Percentiles rank a stretch among this genome's conserved stretches.
phyloP scores from a whole-genome alignment of 2,329 filamentous ascomycete genomes.

The Fusarium anthophilum region DNA sequence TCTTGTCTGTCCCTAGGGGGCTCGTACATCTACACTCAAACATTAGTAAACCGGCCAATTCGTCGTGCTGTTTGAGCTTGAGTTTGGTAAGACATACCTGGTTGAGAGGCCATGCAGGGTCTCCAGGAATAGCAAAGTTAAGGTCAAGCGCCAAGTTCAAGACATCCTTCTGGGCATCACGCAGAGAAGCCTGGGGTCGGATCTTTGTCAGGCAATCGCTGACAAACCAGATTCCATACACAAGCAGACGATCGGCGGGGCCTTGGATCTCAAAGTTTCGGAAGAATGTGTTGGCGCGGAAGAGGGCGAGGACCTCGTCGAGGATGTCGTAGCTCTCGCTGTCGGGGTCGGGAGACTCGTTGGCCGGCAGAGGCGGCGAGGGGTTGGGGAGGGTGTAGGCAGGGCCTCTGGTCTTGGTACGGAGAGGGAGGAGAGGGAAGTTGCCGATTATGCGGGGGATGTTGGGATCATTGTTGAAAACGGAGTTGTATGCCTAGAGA shows the following conservation, averaged over 20 bases:
- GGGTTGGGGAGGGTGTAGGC: constrained; percentile 81
- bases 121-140: constrained; percentile 94
- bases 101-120: constrained; percentile 92
- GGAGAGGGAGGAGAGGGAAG: constrained; percentile 92
- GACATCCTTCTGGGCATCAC: constrained; percentile 75
- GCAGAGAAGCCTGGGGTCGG: constrained; percentile 73
- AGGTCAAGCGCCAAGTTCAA: constrained; percentile 90
- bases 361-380: constrained; percentile 64
- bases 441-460: constrained; percentile 76
- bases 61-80: neutral
- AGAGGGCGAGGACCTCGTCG: constrained; percentile 91
- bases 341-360: constrained; percentile 79
- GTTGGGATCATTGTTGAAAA: constrained; percentile 87
- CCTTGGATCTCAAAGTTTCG: constrained; percentile 99
- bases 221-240: constrained; percentile 96
- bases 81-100: constrained; percentile 62
- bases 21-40: constrained; percentile 76
- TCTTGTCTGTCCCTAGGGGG: constrained; percentile 86
- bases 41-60: constrained; percentile 3
- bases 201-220: constrained; percentile 92
- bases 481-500: constrained; percentile 91
- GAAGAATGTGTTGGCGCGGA: constrained; percentile 98
- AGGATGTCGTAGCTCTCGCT: constrained; percentile 95
- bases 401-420: constrained; percentile 94
- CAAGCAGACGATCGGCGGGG: constrained; percentile 89